Percentiles rank a stretch among this genome's conserved stretches.
Evolutionary conservation across 2,329 filamentous ascomycete genomes (phyloP).

Genomic region (Sarocladiaceae sp.): DNA sequence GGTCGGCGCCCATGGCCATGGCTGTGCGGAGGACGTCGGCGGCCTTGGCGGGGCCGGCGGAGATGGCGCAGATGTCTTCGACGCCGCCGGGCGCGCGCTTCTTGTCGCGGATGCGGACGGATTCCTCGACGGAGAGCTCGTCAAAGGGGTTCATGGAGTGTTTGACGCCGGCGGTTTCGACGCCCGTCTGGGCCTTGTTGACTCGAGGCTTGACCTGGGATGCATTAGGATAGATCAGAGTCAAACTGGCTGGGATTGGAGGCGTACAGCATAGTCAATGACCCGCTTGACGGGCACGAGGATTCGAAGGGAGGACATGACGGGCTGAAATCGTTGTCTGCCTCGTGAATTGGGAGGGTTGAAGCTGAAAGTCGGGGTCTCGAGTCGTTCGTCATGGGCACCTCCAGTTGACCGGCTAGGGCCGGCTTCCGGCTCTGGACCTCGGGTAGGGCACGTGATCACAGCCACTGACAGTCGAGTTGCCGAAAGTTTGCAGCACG

Average conservation of each 20-base stretch:
- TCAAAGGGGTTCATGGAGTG: constrained; percentile 99
- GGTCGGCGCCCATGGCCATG: constrained; percentile 98
- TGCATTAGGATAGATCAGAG: constrained; percentile 12
- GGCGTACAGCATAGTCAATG: constrained; percentile 74
- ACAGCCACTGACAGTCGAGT: too few relatives aligned
- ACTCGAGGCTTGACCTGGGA: constrained; percentile 60
- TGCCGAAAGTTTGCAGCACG: too few relatives aligned
- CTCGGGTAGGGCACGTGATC: too few relatives aligned
- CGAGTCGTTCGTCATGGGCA: constrained; percentile 22
- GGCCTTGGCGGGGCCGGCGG: constrained; percentile 80
- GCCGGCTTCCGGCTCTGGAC: constrained; percentile 30
- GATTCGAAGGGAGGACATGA: constrained; percentile 63
- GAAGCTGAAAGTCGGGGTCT: not conserved
- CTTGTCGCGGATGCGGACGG: constrained; percentile 88
- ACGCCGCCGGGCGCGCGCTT: constrained; percentile 66
- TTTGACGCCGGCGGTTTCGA: constrained; percentile 90
- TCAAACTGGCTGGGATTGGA: not conserved
- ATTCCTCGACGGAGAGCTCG: constrained; percentile 95
- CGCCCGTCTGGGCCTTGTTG: constrained; percentile 70
- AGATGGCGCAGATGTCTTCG: constrained; percentile 85
- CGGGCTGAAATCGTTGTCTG: constrained; percentile 10
- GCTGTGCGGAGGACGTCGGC: constrained; percentile 87
- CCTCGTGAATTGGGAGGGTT: constrained; percentile 1
- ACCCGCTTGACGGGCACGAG: constrained; percentile 78
- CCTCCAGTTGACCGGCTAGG: constrained; percentile 32